Percentiles rank a stretch among this genome's conserved stretches.
Conservation (phyloP, 2,329 filamentous ascomycete genomes). For the Cyanodermella asteris region DNA sequence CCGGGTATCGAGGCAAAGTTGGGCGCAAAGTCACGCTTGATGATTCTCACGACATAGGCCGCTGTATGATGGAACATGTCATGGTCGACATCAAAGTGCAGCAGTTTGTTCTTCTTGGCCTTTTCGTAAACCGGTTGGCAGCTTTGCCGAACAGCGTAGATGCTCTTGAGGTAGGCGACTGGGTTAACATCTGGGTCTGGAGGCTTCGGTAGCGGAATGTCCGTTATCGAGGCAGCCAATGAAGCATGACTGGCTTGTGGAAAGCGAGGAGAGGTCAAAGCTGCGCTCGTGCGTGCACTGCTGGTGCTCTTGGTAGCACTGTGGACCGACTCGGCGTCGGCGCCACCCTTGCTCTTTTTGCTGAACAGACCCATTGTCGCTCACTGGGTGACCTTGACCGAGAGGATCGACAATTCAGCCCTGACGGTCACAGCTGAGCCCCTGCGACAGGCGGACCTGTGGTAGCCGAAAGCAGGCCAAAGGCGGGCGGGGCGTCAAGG, state of each 20-base stretch:
- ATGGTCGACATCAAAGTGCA: conserved; percentile 78
- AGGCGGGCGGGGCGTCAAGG: no score
- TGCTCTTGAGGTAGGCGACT: conserved; percentile 72
- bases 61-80: conserved; percentile 65
- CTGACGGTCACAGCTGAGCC: no score
- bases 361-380: conserved; percentile 32
- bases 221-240: conserved; percentile 34
- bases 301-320: no score
- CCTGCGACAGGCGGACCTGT: no score
- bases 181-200: conserved; percentile 78
- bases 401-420: no score
- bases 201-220: conserved; percentile 60
- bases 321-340: conserved; percentile 16
- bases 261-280: conserved; percentile 26
- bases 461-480: no score
- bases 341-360: conserved; percentile 23
- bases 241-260: conserved; percentile 23
- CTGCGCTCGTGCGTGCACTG: conserved; percentile 21
- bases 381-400: no score
- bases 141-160: conserved; percentile 69
- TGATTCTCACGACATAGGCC: conserved; percentile 72
- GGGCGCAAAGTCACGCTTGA: conserved; percentile 59
- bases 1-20: conserved; percentile 55
- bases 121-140: conserved; percentile 52
- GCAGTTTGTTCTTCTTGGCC: conserved; percentile 53